Base-by-base conservation (phyloP, 345 rosid species). In the Syzygium grande region DNA sequence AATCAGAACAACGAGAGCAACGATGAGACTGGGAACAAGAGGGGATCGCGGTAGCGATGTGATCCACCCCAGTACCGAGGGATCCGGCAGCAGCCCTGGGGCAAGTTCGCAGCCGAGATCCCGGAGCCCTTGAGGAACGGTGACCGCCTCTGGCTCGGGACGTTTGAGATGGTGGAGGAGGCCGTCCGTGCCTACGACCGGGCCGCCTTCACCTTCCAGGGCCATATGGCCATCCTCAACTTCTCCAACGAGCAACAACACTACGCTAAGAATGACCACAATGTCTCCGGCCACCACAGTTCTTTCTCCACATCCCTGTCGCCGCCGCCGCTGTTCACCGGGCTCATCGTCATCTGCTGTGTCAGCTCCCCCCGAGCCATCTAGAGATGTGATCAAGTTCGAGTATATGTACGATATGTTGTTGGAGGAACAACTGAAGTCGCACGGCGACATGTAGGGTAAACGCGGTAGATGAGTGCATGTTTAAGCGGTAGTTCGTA, bases 71-170 rank as follows among this genome's bases (percentile, higher is more conserved):
- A 92, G 27, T 95, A 95, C 88, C 73, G 96, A 88, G 43, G 43
- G 43, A 41, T 41, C 43, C 43, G 6, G 43, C 6, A 6, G 43
- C 43, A 4, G 43, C 43, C 96, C 0, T 96, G 99, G 99, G 99
- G 99, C 0, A 96, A 94, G 89, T 96, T 92, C 7, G 97, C 97
- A 0, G 98, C 96, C 3, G 97, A 96, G 92, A 96, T 96, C 88
- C 97, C 96, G 3, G 96, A 96, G 87, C 96, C 99, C 1, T 89
- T 94, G 1, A 93, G 91, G 90, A 95, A 93, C 16, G 97, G 98
- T 6, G 93, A 94, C 0, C 94, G 98, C 25, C 89, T 95, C 52
- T 96, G 97, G 98, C 93, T 96, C 0, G 97, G 95, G 21, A 94
- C 95, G 51, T 94, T 92, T 61, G 87, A 90, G 65, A 93, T 93